phyloP scores from a whole-genome alignment of 805 yeast genomes.

The Saccharomycopsis fodiens region DNA sequence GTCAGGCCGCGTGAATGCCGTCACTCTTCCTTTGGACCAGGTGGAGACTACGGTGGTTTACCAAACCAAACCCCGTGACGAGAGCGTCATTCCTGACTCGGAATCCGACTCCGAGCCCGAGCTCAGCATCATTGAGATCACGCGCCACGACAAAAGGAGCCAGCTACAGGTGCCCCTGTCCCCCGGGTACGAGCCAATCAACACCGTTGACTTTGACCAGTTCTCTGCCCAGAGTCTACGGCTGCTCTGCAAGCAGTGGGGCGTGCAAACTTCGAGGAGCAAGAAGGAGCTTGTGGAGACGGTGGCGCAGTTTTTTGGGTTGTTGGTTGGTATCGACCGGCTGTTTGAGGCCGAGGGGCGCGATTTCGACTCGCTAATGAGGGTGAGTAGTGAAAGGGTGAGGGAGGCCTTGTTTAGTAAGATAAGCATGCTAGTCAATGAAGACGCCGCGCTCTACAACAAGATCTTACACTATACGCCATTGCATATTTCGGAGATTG shows the following conservation, averaged over 20 bases:
- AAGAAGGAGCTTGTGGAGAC: constrained; percentile 4
- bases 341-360: neutral
- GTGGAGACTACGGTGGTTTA: constrained; percentile 20
- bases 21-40: constrained; percentile 19
- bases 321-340: neutral
- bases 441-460: constrained; percentile 6
- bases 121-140: constrained; percentile 18
- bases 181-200: constrained; percentile 3
- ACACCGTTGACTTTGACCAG: neutral
- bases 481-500: constrained; percentile 7
- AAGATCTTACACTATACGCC: constrained; percentile 14
- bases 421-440: constrained; percentile 5
- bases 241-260: constrained; percentile 12
- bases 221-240: constrained; percentile 1
- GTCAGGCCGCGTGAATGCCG: constrained; percentile 11
- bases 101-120: constrained; percentile 17
- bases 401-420: constrained; percentile 4
- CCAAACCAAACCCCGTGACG: constrained; percentile 2
- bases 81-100: constrained; percentile 14
- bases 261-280: constrained; percentile 9
- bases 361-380: neutral
- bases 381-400: neutral
- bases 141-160: constrained; percentile 7
- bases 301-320: neutral
- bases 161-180: constrained; percentile 18